Evolutionary conservation across 1,284 basidiomycete species (phyloP).

Genomic region (Cryptococcus jaspeensis): DNA sequence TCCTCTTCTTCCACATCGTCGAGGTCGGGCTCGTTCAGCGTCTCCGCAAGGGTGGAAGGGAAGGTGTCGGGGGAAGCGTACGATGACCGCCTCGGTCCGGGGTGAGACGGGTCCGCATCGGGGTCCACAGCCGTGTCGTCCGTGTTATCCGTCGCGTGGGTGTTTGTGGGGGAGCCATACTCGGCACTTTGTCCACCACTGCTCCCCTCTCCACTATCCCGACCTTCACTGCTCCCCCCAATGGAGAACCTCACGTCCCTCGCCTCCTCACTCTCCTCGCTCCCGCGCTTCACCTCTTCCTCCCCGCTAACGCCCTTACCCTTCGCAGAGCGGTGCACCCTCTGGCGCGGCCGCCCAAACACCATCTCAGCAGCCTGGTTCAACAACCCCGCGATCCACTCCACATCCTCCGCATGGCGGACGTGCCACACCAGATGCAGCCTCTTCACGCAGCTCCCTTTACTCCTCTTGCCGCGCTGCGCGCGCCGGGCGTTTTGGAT

Average conservation of each 20-base stretch:
- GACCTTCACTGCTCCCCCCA: too few species aligned
- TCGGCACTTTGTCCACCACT: too few species aligned
- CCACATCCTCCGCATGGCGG: slow-evolving; percentile 25
- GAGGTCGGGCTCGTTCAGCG: too few species aligned
- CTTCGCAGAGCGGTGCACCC: background rate
- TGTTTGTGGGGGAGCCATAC: too few species aligned
- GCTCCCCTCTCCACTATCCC: too few species aligned
- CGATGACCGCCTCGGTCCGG: too few species aligned
- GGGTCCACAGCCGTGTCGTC: slow-evolving; percentile 5
- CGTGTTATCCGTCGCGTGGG: background rate
- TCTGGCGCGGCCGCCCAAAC: slow-evolving; percentile 3
- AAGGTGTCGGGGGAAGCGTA: background rate
- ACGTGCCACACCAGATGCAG: slow-evolving; percentile 45
- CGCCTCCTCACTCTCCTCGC: too few species aligned
- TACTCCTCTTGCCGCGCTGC: slow-evolving; percentile 4
- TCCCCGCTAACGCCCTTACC: background rate
- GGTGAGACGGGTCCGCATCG: slow-evolving; percentile 1
- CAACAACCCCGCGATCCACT: slow-evolving; percentile 25
- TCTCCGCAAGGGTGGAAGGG: background rate
- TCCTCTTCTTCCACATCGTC: too few species aligned
- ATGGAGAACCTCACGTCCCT: too few species aligned
- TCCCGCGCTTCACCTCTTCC: too few species aligned
- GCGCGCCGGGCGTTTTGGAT: slow-evolving; percentile 8
- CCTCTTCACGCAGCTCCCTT: slow-evolving; percentile 25
- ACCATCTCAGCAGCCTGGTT: slow-evolving; percentile 16